A percentile compares a stretch with the other conserved stretches of the same genome.
phyloP scores from a whole-genome alignment of 1,284 basidiomycete species.

The Earliella scabrosa region DNA sequence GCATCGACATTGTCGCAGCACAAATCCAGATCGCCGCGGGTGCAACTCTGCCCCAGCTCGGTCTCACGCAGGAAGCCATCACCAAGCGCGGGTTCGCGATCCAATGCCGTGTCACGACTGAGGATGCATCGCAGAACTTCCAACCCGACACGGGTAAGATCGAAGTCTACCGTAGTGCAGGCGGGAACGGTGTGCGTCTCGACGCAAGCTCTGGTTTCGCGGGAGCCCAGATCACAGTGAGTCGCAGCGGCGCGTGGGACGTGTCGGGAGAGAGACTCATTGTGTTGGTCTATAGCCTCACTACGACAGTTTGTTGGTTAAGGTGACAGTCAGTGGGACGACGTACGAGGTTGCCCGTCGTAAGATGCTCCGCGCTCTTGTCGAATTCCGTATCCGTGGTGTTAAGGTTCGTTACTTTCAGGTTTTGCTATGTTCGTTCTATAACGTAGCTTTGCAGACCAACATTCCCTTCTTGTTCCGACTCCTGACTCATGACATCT shows the following conservation, averaged over 20 bases:
- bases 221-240: constrained; percentile 96
- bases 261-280: too few relatives aligned
- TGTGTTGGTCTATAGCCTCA: too few relatives aligned
- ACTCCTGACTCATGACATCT: constrained; percentile 96
- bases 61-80: constrained; percentile 96
- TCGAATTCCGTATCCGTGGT: constrained; percentile 99
- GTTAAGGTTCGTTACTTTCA: constrained; percentile 71
- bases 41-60: constrained; percentile 93
- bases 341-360: constrained; percentile 98
- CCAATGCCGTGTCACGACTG: constrained; percentile 99
- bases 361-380: constrained; percentile 98
- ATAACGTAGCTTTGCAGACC: constrained; percentile 55
- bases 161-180: constrained; percentile 98
- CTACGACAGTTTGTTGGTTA: constrained; percentile 98
- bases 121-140: constrained; percentile 91
- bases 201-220: constrained; percentile 98
- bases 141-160: constrained; percentile 99
- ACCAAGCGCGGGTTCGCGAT: constrained; percentile 97
- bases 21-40: constrained; percentile 99
- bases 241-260: too few relatives aligned
- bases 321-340: constrained; percentile 94
- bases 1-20: constrained; percentile 97
- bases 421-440: background rate
- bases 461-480: constrained; percentile 99
- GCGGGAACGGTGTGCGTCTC: constrained; percentile 97